Evolutionary conservation across 257 asterid genomes (phyloP).

Genomic region (Primulina huaijiensis): DNA sequence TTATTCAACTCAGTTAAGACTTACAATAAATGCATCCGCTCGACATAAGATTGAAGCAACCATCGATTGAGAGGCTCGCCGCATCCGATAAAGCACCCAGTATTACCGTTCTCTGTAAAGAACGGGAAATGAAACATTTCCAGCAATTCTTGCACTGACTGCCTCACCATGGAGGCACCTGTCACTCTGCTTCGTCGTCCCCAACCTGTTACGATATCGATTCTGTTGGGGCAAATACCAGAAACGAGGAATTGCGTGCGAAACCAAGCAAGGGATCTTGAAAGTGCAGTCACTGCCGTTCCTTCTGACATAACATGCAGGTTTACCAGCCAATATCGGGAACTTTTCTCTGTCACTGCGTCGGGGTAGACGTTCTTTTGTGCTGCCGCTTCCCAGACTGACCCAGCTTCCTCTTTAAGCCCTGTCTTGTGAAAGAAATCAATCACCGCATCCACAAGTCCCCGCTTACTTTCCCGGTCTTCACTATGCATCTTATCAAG

Average conservation of each 20-base stretch:
- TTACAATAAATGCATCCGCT: conserved; percentile 93
- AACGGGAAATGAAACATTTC: conserved; percentile 67
- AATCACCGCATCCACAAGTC: conserved; percentile 80
- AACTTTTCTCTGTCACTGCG: conserved; percentile 72
- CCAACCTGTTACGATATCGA: conserved; percentile 96
- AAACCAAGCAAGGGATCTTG: conserved; percentile 88
- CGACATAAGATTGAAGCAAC: conserved; percentile 78
- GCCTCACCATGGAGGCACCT: conserved; percentile 78
- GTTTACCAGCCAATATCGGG: conserved; percentile 85
- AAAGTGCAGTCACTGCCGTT: conserved; percentile 87
- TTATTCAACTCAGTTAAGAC: neutral
- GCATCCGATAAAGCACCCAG: conserved; percentile 89
- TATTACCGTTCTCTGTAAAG: conserved; percentile 62
- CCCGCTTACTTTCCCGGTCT: conserved; percentile 94
- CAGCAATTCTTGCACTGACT: conserved; percentile 72
- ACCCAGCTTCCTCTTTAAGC: conserved; percentile 91
- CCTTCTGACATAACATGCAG: conserved; percentile 96
- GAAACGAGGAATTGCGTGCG: conserved; percentile 69
- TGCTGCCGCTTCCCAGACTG: conserved; percentile 94
- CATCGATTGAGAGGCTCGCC: conserved; percentile 84
- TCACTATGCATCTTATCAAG: conserved; percentile 93
- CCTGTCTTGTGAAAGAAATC: conserved; percentile 91
- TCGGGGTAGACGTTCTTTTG: conserved; percentile 82
- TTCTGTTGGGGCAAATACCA: conserved; percentile 60
- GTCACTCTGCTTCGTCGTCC: conserved; percentile 92